These are phyloP conservation scores for Solanum hybrid DNA, from an alignment of 305 asterid species.

Conservation along the genomic window DNA sequence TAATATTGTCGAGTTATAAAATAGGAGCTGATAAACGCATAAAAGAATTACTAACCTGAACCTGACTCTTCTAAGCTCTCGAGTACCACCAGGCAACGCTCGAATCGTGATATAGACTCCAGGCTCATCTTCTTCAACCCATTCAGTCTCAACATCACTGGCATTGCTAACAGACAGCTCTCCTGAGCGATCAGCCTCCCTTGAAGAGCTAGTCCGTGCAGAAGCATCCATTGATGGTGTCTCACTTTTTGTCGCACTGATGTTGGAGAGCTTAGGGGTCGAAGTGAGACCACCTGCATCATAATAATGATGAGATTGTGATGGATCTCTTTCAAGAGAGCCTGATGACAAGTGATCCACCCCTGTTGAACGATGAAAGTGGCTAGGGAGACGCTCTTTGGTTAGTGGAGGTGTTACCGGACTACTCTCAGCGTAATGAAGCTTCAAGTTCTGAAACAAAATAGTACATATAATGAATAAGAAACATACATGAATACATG, in stretches of 20 bases:
- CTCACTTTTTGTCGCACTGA: slow-evolving; percentile 35
- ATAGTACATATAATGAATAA: neutral
- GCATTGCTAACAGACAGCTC: slow-evolving; percentile 89
- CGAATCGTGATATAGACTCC: slow-evolving; percentile 92
- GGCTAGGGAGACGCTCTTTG: slow-evolving; percentile 48
- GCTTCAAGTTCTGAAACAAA: slow-evolving; percentile 51
- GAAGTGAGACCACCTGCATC: slow-evolving; percentile 35
- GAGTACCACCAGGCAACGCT: slow-evolving; percentile 67
- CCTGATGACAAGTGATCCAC: slow-evolving; percentile 20
- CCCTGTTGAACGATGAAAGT: slow-evolving; percentile 31
- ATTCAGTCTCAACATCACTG: slow-evolving; percentile 76
- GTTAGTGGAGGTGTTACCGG: slow-evolving; percentile 67
- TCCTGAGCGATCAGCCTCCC: slow-evolving; percentile 72
- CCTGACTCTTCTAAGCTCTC: slow-evolving; percentile 86
- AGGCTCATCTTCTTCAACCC: slow-evolving; percentile 97
- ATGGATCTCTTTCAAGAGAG: slow-evolving; percentile 19
- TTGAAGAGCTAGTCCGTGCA: slow-evolving; percentile 67
- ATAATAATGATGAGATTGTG: slow-evolving; percentile 14
- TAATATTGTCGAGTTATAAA: neutral
- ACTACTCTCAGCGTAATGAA: slow-evolving; percentile 54
- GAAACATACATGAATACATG: neutral
- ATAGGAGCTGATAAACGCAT: neutral
- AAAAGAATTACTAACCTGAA: slow-evolving; percentile 53
- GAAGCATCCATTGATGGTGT: slow-evolving; percentile 51
- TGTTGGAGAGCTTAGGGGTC: slow-evolving; percentile 46